Conservation (phyloP, 495 filamentous ascomycete species). For the Penicillium canariense region DNA sequence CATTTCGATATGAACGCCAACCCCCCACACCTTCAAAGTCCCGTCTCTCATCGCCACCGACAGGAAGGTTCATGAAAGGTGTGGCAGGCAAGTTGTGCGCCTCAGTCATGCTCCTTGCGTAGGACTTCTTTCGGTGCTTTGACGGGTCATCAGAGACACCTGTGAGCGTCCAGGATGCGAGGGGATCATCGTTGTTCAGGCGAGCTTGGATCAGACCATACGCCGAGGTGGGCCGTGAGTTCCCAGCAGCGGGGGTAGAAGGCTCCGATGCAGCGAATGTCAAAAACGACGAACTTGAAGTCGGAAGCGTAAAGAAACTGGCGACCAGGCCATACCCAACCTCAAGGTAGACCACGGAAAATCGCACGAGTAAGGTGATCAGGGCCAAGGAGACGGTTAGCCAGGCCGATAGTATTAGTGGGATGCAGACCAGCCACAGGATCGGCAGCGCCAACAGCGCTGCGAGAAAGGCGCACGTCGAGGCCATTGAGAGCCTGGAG, state of each 20-base stretch:
- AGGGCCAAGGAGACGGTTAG: conserved; percentile 68
- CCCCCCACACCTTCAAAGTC: conserved; percentile 89
- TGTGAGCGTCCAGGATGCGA: conserved; percentile 13
- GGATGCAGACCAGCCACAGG: conserved; percentile 63
- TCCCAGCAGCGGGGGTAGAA: conserved; percentile 27
- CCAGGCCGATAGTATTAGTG: conserved; percentile 65
- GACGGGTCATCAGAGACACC: conserved; percentile 11
- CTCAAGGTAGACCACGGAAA: conserved; percentile 67
- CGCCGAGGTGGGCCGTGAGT: conserved; percentile 29
- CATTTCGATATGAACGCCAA: conserved; percentile 52
- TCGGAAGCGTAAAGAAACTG: conserved; percentile 52
- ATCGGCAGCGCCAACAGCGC: conserved; percentile 60
- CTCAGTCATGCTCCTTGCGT: conserved; percentile 23
- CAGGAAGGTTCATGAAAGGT: conserved; percentile 28
- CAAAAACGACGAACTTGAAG: conserved; percentile 29
- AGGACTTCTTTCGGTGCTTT: conserved; percentile 15
- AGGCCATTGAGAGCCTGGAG: not conserved
- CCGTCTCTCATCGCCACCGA: conserved; percentile 48
- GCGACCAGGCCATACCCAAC: conserved; percentile 58
- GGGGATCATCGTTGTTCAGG: conserved; percentile 14
- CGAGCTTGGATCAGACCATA: conserved; percentile 20
- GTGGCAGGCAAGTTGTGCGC: conserved; percentile 19
- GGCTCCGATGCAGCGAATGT: conserved; percentile 34
- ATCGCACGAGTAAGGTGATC: conserved; percentile 60
- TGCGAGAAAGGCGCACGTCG: conserved; percentile 38